Base-by-base conservation (phyloP, 2,329 filamentous ascomycete species). In the Neonectria faginata region DNA sequence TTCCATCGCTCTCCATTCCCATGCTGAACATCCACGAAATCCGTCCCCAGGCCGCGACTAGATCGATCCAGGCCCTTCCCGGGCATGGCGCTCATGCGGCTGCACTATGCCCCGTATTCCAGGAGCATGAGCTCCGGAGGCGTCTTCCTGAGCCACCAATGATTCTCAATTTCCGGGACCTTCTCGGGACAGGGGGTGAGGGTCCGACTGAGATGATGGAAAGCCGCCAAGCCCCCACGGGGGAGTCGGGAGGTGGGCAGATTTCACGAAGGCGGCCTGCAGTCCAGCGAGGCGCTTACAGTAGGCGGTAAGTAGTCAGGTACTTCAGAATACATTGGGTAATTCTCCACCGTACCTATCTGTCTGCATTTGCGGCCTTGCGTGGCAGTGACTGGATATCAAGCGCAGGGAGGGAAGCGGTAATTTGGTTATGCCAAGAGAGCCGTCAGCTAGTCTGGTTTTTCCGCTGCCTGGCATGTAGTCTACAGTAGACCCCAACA, bases 41-140 rank as follows among this genome's bases (percentile, higher is more conserved):
- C 29, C 41, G 25, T 18, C 5, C 31, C n/a, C 11, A 25, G 33
- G 14, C 41, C 18, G 44, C 25, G 50, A 31, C 48, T 33, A 54
- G 41, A 63, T 63, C 31, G 48, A 54, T 48, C 54, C 60, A 57
- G 33, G 27, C 51, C 18, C 53, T 22, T 18, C 42, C 39, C 60
- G 20, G 36, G 7, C 39, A 41, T 22, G 50, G 39, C 31, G 12
- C 55, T 54, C 39, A 42, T 25, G n/a, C 48, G 48, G 36, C 50
- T 60, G 18, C 42, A 39, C 27, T 25, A 10, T 16, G 44, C 52
- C 61, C 57, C 51, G 8, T 56, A 33, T 31, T 27, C 20, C 44
- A 45, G 61, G 61, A 60, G 61, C 56, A 47, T 56, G 56, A 52
- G 56, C 51, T 60, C 56, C 61, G 56, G 51, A 2, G 22, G 31